Evolutionary conservation across 306 rosid species (phyloP).

Genomic region (Notholithocarpus densiflorus): DNA sequence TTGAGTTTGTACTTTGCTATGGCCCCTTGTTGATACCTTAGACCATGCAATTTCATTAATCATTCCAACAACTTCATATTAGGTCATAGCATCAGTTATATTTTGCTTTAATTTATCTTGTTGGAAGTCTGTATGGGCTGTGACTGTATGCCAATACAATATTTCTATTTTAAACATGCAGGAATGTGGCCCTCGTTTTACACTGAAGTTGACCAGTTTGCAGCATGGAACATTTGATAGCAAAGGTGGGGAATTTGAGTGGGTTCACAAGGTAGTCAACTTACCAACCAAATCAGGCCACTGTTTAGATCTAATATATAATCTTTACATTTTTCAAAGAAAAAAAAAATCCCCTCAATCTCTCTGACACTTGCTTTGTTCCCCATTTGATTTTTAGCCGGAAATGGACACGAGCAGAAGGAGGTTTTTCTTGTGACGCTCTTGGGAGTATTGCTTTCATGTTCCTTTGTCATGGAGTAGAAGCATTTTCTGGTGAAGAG

Average conservation of each 20-base stretch:
- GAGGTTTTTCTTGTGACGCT: slow-evolving; percentile 79
- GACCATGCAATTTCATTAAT: not conserved
- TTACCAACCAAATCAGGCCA: not conserved
- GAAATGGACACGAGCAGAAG: slow-evolving; percentile 99
- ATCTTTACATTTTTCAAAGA: not conserved
- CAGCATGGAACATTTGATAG: slow-evolving; percentile 90
- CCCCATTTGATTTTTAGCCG: slow-evolving; percentile 45
- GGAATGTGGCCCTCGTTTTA: slow-evolving; percentile 98
- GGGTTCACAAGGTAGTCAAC: slow-evolving; percentile 91
- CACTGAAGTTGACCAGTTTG: slow-evolving; percentile 72
- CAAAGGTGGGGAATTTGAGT: slow-evolving; percentile 88
- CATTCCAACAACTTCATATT: not conserved
- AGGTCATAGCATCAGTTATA: not conserved
- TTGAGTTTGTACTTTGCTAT: not conserved
- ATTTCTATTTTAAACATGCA: slow-evolving; percentile 21
- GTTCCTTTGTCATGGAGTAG: slow-evolving; percentile 8
- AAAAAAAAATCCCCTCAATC: not conserved
- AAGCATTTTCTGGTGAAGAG: slow-evolving; percentile 10
- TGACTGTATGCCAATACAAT: not conserved
- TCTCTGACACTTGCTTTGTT: slow-evolving; percentile 5
- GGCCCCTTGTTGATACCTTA: not conserved
- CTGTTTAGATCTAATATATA: slow-evolving; percentile 3
- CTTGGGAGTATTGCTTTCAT: slow-evolving; percentile 22
- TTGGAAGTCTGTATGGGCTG: no score
- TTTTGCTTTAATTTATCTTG: no score